phyloP scores from a whole-genome alignment of 768 basidiomycete species.

The Lentinula lateritia region DNA sequence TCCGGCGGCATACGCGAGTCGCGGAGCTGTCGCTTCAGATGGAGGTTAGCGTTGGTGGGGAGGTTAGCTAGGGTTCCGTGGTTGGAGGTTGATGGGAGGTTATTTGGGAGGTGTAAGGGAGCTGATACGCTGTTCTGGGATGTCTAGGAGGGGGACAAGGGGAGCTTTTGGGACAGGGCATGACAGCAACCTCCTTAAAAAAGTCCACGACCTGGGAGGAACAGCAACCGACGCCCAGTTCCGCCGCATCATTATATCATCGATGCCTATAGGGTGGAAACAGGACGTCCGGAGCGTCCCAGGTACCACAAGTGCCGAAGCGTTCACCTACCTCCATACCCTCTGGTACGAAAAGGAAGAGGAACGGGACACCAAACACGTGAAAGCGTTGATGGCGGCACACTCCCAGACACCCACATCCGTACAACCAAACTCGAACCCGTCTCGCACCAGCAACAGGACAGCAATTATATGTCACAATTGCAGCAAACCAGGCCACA shows the following conservation, averaged over 20 bases:
- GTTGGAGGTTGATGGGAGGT: too few species aligned
- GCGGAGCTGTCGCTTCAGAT: too few species aligned
- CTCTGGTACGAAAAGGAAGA: background rate
- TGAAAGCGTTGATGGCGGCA: background rate
- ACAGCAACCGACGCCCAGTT: background rate
- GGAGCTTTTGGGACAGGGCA: too few species aligned
- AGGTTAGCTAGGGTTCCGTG: too few species aligned
- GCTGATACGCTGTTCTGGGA: too few species aligned
- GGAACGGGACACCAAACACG: background rate
- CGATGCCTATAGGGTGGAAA: background rate
- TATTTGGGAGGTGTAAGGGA: too few species aligned
- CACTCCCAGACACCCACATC: background rate
- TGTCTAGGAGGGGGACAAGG: too few species aligned
- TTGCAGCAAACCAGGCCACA: background rate
- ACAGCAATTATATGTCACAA: too few species aligned
- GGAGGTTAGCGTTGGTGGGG: too few species aligned
- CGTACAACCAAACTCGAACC: too few species aligned
- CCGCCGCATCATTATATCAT: background rate
- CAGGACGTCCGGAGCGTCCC: background rate
- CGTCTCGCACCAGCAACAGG: too few species aligned
- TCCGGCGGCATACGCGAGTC: too few species aligned
- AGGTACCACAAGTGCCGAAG: background rate
- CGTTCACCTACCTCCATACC: background rate
- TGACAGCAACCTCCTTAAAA: background rate
- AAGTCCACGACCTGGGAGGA: background rate